Base-by-base conservation (phyloP, 805 yeast species). In the Komagataella kurtzmanii region DNA sequence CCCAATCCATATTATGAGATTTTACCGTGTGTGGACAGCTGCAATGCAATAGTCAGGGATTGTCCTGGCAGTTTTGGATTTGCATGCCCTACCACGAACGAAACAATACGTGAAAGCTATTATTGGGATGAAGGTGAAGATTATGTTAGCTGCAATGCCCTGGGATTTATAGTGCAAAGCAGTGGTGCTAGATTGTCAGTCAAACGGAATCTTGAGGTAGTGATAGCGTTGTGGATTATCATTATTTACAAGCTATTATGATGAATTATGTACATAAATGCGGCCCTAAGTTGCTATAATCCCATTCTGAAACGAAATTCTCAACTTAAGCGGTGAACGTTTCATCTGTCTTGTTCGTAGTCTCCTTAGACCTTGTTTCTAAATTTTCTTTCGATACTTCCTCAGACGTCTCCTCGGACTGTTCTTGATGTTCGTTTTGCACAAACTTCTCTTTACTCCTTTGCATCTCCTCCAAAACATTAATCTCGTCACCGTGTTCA, bases 11-110 rank as follows among this genome's bases (percentile, higher is more conserved):
- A 90, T 65, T 82, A 73, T 58, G 99, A 91, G 65, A 75, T 93
- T 2, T 64, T 88, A 53, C 99, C 99, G 0, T 91, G 99, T 62
- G 74, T 84, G 49, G 82, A 85, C 59, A 76, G 83, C 55, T 93
- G 98, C 65, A 72, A 85, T 55, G 75, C 81, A 5, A 77, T 93
- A 6, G 93, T 84, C 2, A 74, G 88, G 49, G 85, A 85, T 62
- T 91, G 99, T 63, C 97, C 97, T 1, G 66, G 89, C 0, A 79
- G 69, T 30, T 80, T 91, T 59, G 80, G 79, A 1, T 89, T 91
- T 63, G 59, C 65, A 14, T 93, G 98, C 58, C 98, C 99, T 0
- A 58, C 53, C 1, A 50, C 54, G 8, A 69, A 70, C 43, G 59
- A 61, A 0, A 55, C 71, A 3, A 66, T 72, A 17, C 53, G 53